These are phyloP conservation scores for Nectriaceae sp. DNA, from an alignment of 2,329 filamentous ascomycete species.

Conservation along the genomic window DNA sequence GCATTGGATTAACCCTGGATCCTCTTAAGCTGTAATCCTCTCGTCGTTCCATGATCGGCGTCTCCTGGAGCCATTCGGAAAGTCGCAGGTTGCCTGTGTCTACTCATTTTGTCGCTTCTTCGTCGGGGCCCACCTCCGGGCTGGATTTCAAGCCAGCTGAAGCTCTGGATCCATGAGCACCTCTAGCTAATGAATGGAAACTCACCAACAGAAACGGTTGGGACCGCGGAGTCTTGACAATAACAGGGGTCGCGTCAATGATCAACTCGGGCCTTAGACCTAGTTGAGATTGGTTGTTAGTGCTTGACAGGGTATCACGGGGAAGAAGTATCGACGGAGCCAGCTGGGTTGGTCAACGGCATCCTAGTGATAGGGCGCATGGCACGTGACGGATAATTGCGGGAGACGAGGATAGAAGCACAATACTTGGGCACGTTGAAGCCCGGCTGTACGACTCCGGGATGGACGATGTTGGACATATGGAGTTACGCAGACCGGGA, in stretches of 20 bases:
- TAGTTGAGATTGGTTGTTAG: background rate
- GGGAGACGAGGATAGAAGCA: background rate
- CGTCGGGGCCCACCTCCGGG: background rate
- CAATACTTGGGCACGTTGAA: no score
- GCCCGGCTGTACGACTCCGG: constrained; percentile 21
- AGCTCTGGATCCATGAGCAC: constrained; percentile 10
- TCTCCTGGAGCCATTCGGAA: no score
- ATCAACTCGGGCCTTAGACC: no score
- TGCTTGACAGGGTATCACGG: background rate
- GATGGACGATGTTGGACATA: constrained; percentile 15
- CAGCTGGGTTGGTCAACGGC: background rate
- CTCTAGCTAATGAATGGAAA: constrained; percentile 15
- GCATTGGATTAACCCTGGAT: no score
- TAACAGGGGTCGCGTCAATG: no score
- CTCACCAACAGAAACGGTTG: constrained; percentile 2
- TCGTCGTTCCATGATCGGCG: no score
- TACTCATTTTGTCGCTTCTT: no score
- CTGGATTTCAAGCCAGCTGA: background rate
- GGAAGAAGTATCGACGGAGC: background rate
- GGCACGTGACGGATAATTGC: no score
- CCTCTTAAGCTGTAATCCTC: no score
- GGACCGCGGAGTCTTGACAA: constrained; percentile 7
- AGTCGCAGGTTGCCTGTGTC: no score
- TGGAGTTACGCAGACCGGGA: constrained; percentile 6
- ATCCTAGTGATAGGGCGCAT: background rate